Evolutionary conservation across 805 yeast species (phyloP).

Genomic region (Metschnikowia colocasiae): DNA sequence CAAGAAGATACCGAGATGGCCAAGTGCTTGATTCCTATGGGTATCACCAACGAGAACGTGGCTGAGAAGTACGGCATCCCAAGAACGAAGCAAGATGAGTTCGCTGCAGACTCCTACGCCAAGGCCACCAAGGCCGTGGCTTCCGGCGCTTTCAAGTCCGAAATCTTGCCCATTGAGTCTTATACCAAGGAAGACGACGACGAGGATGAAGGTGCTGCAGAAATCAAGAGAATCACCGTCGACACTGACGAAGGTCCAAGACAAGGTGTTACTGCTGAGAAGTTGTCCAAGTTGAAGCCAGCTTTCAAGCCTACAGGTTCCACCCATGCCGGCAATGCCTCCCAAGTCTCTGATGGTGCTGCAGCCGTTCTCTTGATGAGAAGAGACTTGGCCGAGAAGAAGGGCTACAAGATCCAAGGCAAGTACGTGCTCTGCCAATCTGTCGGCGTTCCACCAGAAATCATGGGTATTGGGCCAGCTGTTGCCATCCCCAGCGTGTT

Average conservation of each 20-base stretch:
- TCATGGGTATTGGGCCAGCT: conserved; percentile 98
- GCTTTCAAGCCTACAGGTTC: conserved; percentile 82
- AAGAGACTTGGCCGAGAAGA: conserved; percentile 75
- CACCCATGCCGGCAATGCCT: conserved; percentile 95
- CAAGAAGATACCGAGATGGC: conserved; percentile 37
- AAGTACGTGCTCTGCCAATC: conserved; percentile 74
- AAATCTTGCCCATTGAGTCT: conserved; percentile 77
- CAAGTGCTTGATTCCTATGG: conserved; percentile 93
- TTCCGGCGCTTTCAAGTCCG: conserved; percentile 76
- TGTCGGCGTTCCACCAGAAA: conserved; percentile 94
- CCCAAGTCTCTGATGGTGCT: conserved; percentile 95
- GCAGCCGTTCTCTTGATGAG: conserved; percentile 84
- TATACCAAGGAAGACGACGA: conserved; percentile 53
- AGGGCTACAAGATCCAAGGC: conserved; percentile 70
- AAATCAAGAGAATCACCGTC: conserved; percentile 41
- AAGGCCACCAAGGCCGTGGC: conserved; percentile 78
- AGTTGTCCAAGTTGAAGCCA: conserved; percentile 73
- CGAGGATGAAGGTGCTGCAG: conserved; percentile 50
- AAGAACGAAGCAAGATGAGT: conserved; percentile 76
- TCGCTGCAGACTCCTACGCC: conserved; percentile 81
- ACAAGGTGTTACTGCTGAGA: conserved; percentile 73
- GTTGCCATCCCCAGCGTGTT: conserved; percentile 86
- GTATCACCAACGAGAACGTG: conserved; percentile 90
- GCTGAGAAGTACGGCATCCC: conserved; percentile 61
- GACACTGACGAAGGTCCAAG: conserved; percentile 89